These are phyloP conservation scores for Capsicum pubescens DNA, from an alignment of 257 asterid genomes.

Conservation along the genomic window DNA sequence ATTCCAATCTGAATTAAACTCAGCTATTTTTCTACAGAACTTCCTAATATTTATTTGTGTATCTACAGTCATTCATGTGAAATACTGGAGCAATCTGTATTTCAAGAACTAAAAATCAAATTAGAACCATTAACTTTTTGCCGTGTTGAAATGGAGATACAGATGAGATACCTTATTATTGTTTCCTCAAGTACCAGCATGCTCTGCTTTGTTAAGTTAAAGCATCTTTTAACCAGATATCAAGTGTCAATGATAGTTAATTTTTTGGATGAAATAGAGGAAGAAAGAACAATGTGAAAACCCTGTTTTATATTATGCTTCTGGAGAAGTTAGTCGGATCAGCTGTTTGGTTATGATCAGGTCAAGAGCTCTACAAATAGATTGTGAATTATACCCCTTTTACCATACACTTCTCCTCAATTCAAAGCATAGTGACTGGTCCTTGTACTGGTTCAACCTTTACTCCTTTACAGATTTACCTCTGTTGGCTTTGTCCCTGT, in stretches of 20 bases:
- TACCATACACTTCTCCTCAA: not conserved
- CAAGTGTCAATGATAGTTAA: not conserved
- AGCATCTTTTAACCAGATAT: not conserved
- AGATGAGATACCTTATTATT: not conserved
- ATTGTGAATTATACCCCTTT: not conserved
- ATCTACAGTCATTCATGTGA: not conserved
- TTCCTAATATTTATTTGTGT: not conserved
- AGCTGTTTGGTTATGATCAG: not conserved
- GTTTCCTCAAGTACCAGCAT: not conserved
- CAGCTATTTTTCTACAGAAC: not conserved
- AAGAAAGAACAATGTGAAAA: slow-evolving; percentile 13
- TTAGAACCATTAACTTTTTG: not conserved
- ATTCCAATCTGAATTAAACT: not conserved
- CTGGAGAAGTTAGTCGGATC: not conserved
- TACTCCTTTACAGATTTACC: not conserved
- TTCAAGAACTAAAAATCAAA: not conserved
- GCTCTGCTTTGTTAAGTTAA: not conserved
- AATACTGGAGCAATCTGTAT: slow-evolving; percentile 5
- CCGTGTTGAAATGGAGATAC: not conserved
- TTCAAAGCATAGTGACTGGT: not conserved
- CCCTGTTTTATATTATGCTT: not conserved
- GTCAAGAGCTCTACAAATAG: slow-evolving; percentile 28
- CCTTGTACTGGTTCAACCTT: not conserved
- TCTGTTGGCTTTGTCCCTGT: not conserved
- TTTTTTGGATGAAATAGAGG: not conserved